Conservation (phyloP, 306 rosid species). For the Prunus fruticosa region DNA sequence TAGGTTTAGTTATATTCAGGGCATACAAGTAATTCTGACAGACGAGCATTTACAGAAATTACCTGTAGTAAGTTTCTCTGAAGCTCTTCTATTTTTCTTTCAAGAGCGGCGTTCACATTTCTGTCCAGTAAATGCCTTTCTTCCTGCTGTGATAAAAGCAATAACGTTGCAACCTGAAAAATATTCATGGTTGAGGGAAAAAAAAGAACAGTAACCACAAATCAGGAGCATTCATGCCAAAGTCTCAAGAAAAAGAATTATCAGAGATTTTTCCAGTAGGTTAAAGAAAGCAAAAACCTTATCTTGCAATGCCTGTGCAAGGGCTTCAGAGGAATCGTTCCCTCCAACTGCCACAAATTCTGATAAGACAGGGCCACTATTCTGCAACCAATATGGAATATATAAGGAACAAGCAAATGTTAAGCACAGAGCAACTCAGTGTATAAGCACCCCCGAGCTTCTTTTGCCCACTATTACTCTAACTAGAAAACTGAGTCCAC, state of each 20-base stretch:
- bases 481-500: not conserved
- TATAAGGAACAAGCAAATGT: not conserved
- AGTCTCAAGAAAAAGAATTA: not conserved
- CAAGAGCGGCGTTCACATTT: slow-evolving; percentile 76
- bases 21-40: not conserved
- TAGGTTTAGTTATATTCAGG: not conserved
- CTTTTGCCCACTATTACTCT: not conserved
- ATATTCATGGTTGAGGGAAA: slow-evolving; percentile 15
- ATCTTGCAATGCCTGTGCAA: slow-evolving; percentile 83
- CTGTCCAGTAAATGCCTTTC: slow-evolving; percentile 84
- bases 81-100: slow-evolving; percentile 81
- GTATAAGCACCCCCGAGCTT: not conserved
- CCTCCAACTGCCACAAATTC: slow-evolving; percentile 36
- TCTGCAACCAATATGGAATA: slow-evolving; percentile 38
- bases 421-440: not conserved
- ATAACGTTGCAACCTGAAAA: slow-evolving; percentile 66
- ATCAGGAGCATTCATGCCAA: not conserved
- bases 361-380: slow-evolving; percentile 26
- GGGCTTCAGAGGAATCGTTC: slow-evolving; percentile 52
- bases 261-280: not conserved
- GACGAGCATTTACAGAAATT: slow-evolving; percentile 10
- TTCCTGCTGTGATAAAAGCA: slow-evolving; percentile 93
- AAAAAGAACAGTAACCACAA: slow-evolving; percentile 1
- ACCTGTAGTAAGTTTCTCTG: slow-evolving; percentile 90
- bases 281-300: slow-evolving; percentile 45